Evolutionary conservation across 441 rosid genomes (phyloP), one percentile per base, ranked within the genome.

Genomic region (Omphalea diandra): DNA sequence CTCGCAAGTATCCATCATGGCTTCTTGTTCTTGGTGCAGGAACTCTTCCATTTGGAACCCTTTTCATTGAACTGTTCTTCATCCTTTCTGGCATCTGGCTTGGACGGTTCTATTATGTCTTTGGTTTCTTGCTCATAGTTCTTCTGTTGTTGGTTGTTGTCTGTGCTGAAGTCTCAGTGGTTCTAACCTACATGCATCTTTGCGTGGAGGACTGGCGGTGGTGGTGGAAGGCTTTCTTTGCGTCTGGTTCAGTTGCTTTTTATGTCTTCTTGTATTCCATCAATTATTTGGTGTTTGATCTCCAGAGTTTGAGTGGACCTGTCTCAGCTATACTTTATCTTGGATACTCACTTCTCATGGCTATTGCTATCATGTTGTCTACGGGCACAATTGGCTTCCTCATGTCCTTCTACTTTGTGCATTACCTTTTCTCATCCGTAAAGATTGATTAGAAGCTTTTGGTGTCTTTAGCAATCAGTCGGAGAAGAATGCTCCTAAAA

Each of bases 211-310:
- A 95, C 70, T 95, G 97, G 96, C 84, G 84, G 62, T 95, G 99
- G 98, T 92, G 99, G 99, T 95, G 98, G 99, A 95, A 95, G 86
- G 86, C 99, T 7, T 95, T 95, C 87, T 95, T 75, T 56, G 97
- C 99, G 17, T 92, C 99, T 11, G 99, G 97, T 46, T 92, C 97
- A 18, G 99, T 90, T 4, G 85, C 98, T 2, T 79, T 93, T 61
- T 95, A 90, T 24, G 91, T 95, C 36, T 95, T 95, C 77, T 81
- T 88, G 0, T 92, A 90, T 84, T 90, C 99, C 63, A 88, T 92
- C 83, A 92, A 95, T 73, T 95, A 95, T 78, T 75, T 95, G 87
- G 90, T 92, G 4, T 89, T 90, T 33, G 95, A 95, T 75, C 88
- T 95, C 29, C 91, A 88, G 87, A 90, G 98, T 75, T 78, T 95